Evolutionary conservation across 176 grass and related monocot species (phyloP).

Genomic region (Aegilops umbellulata): DNA sequence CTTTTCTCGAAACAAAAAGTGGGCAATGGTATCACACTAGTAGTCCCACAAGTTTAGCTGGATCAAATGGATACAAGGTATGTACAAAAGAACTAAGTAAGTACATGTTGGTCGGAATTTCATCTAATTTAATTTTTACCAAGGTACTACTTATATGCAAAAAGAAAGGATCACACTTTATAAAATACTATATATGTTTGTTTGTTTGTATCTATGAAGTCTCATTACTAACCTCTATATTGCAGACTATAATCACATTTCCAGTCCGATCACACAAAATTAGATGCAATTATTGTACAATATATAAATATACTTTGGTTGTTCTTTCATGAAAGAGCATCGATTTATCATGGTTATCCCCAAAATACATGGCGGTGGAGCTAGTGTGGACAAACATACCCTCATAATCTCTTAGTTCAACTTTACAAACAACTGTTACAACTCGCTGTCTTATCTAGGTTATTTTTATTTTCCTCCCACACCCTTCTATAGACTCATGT

Average conservation of each 20-base stretch:
- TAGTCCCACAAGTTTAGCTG: constrained; percentile 37
- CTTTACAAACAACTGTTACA: no score
- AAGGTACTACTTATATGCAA: background rate
- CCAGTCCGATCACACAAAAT: background rate
- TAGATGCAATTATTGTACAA: background rate
- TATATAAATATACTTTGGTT: background rate
- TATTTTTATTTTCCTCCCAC: no score
- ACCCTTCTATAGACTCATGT: no score
- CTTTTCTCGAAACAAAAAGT: constrained; percentile 50
- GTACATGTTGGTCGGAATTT: background rate
- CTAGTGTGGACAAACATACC: no score
- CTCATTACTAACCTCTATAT: background rate
- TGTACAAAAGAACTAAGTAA: background rate
- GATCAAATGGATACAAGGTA: constrained; percentile 70
- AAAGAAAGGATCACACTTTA: background rate
- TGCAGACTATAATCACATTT: background rate
- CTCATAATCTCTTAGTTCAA: no score
- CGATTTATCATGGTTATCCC: no score
- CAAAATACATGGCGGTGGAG: no score
- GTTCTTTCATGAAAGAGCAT: background rate
- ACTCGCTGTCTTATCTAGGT: no score
- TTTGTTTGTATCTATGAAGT: background rate
- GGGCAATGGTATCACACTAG: constrained; percentile 49
- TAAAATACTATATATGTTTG: background rate
- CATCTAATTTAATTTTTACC: background rate